phyloP scores from a whole-genome alignment of 2,329 filamentous ascomycete species.

The Fusarium kyushuense region DNA sequence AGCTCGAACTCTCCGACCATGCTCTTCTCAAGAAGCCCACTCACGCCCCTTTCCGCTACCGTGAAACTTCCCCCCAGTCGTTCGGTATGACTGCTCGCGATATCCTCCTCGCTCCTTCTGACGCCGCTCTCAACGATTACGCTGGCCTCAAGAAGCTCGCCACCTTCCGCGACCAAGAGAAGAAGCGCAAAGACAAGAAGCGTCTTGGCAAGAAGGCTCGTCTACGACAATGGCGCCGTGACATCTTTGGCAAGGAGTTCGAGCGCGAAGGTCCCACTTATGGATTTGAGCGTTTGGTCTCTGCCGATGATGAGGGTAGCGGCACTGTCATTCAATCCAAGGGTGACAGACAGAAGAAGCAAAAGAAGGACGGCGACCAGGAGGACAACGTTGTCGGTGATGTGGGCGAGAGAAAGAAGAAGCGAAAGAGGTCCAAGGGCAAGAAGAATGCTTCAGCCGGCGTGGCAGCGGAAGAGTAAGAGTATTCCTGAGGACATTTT shows the following conservation, averaged over 20 bases:
- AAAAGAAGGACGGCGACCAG: conserved; percentile 9
- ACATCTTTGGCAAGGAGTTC: conserved; percentile 71
- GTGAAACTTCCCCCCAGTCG: conserved; percentile 88
- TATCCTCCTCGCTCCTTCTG: conserved; percentile 88
- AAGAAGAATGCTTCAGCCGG: conserved; percentile 53
- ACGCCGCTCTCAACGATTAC: conserved; percentile 87
- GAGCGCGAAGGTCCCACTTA: conserved; percentile 69
- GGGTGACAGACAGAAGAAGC: conserved; percentile 30
- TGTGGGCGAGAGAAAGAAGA: conserved; percentile 58
- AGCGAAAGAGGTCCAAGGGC: conserved; percentile 64
- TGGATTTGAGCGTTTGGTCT: conserved; percentile 62
- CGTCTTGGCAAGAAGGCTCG: conserved; percentile 91
- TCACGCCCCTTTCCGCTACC: conserved; percentile 79
- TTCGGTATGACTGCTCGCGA: conserved; percentile 92
- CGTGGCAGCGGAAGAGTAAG: conserved; percentile 38
- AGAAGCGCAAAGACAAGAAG: conserved; percentile 91
- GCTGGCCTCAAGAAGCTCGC: conserved; percentile 96
- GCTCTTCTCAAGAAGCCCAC: conserved; percentile 62
- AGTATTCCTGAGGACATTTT: conserved; percentile 16
- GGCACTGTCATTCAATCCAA: conserved; percentile 47
- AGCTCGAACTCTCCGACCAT: conserved; percentile 78
- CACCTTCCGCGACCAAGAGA: conserved; percentile 85
- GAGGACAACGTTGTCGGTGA: conserved; percentile 48
- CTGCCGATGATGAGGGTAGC: conserved; percentile 44
- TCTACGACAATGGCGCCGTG: conserved; percentile 83